phyloP scores from a whole-genome alignment of 2,329 filamentous ascomycete species.

The Verticillium nubilum region DNA sequence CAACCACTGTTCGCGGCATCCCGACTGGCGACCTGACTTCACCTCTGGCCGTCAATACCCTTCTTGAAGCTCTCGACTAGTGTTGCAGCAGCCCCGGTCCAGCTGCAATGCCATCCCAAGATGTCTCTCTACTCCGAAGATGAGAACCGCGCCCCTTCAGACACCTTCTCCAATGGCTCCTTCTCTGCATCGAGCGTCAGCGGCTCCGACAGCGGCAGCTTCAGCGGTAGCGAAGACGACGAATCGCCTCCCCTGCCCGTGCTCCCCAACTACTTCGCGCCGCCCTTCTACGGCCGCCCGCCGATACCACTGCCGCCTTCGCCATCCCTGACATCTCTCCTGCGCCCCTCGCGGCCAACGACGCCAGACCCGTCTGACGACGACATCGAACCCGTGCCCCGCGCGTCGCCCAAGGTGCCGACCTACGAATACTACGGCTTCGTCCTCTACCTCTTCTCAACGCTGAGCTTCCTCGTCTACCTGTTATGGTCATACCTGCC shows the following conservation, averaged over 20 bases:
- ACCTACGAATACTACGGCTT: constrained; percentile 99
- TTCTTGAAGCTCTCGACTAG: no score
- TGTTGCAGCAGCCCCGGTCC: no score
- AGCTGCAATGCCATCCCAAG: neutral
- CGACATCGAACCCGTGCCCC: constrained; percentile 72
- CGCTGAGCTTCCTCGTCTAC: constrained; percentile 69
- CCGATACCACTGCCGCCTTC: constrained; percentile 90
- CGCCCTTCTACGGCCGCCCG: constrained; percentile 96
- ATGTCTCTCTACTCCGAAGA: constrained; percentile 13
- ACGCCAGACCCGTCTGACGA: constrained; percentile 90
- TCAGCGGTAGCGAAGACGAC: constrained; percentile 5
- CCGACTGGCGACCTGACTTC: no score
- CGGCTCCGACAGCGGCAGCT: neutral
- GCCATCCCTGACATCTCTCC: constrained; percentile 84
- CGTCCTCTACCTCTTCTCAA: constrained; percentile 87
- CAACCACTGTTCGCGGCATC: no score
- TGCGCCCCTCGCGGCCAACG: constrained; percentile 85
- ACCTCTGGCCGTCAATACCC: no score
- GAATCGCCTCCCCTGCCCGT: constrained; percentile 30
- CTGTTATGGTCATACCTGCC: constrained; percentile 86
- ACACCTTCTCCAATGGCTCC: constrained; percentile 2
- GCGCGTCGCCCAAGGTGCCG: constrained; percentile 88
- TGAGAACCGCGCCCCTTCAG: constrained; percentile 9
- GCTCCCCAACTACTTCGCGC: constrained; percentile 56
- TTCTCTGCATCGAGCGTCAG: neutral